Conservation (phyloP, 768 basidiomycete species). For the Psilocybe tampanensis region DNA sequence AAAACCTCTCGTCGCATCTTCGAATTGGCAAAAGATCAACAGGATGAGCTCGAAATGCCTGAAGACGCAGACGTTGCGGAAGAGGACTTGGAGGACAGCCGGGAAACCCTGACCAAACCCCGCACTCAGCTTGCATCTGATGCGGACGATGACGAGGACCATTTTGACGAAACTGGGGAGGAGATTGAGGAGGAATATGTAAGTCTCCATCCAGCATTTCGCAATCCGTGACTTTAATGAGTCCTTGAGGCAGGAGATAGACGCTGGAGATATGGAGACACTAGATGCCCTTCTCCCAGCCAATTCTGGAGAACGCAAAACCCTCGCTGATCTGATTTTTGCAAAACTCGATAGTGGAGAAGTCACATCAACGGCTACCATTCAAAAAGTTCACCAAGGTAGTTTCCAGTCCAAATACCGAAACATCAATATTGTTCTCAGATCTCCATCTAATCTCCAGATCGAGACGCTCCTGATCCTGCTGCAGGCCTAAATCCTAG, state of each 20-base stretch:
- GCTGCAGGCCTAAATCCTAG: slow-evolving; percentile 89
- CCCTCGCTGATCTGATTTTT: slow-evolving; percentile 96
- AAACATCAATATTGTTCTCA: neutral
- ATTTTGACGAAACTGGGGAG: slow-evolving; percentile 48
- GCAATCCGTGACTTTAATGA: neutral
- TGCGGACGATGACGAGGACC: slow-evolving; percentile 63
- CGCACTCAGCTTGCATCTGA: slow-evolving; percentile 34
- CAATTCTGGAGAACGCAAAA: slow-evolving; percentile 75
- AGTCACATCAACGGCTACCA: slow-evolving; percentile 51
- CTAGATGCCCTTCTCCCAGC: slow-evolving; percentile 81
- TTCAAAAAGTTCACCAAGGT: slow-evolving; percentile 68
- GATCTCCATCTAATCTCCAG: slow-evolving; percentile 29
- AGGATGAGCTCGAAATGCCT: slow-evolving; percentile 78
- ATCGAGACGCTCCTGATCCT: slow-evolving; percentile 68
- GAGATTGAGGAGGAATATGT: slow-evolving; percentile 69
- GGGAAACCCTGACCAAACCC: slow-evolving; percentile 32
- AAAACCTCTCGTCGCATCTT: slow-evolving; percentile 88
- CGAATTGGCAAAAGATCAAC: slow-evolving; percentile 90
- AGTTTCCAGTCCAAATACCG: neutral
- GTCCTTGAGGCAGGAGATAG: slow-evolving; percentile 68
- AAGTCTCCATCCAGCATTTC: slow-evolving; percentile 24
- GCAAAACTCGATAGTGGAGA: slow-evolving; percentile 81
- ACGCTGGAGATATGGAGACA: slow-evolving; percentile 84
- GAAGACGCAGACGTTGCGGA: slow-evolving; percentile 53
- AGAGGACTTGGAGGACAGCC: slow-evolving; percentile 41